A percentile compares a stretch with the other conserved stretches of the same genome.
These are phyloP conservation scores for Beauveria caledonica DNA, from an alignment of 2,329 filamentous ascomycete species.

Conservation along the genomic window DNA sequence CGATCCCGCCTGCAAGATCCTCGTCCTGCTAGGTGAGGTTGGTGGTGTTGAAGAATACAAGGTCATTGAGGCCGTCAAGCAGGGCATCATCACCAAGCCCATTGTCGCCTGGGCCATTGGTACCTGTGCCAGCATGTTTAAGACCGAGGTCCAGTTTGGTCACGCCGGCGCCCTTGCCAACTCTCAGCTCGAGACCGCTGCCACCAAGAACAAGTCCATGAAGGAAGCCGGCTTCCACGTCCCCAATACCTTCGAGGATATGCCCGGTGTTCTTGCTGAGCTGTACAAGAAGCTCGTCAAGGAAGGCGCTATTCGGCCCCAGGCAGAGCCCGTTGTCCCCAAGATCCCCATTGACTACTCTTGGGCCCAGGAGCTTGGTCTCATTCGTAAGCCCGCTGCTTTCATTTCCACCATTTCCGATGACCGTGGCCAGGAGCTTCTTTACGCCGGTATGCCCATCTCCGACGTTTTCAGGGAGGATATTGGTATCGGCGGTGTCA, in stretches of 20 bases:
- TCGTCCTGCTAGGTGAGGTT: constrained; percentile 92
- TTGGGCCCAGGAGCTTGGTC: constrained; percentile 97
- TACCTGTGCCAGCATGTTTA: constrained; percentile 99
- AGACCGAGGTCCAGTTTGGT: constrained; percentile 99
- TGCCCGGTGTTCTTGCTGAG: constrained; percentile 65
- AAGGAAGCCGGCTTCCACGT: constrained; percentile 89
- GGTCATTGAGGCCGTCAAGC: constrained; percentile 96
- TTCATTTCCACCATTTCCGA: constrained; percentile 99
- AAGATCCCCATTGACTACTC: constrained; percentile 99
- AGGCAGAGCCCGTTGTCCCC: constrained; percentile 82
- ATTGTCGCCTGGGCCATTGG: constrained; percentile 99
- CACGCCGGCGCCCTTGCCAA: constrained; percentile 98
- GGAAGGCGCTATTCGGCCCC: constrained; percentile 75
- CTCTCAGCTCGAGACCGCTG: constrained; percentile 96
- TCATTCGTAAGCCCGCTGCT: constrained; percentile 98
- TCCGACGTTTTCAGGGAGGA: constrained; percentile 99
- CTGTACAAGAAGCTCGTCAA: constrained; percentile 88
- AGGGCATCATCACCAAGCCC: constrained; percentile 91
- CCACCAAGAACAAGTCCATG: constrained; percentile 96
- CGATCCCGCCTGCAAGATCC: constrained; percentile 96
- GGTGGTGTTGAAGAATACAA: constrained; percentile 99
- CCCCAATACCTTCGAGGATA: constrained; percentile 92
- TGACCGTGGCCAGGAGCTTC: constrained; percentile 97
- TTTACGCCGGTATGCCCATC: constrained; percentile 98
- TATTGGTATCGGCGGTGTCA: constrained; percentile 98